These are phyloP conservation scores for Aspergillus proliferans DNA, from an alignment of 2,329 filamentous ascomycete genomes.

Conservation along the genomic window DNA sequence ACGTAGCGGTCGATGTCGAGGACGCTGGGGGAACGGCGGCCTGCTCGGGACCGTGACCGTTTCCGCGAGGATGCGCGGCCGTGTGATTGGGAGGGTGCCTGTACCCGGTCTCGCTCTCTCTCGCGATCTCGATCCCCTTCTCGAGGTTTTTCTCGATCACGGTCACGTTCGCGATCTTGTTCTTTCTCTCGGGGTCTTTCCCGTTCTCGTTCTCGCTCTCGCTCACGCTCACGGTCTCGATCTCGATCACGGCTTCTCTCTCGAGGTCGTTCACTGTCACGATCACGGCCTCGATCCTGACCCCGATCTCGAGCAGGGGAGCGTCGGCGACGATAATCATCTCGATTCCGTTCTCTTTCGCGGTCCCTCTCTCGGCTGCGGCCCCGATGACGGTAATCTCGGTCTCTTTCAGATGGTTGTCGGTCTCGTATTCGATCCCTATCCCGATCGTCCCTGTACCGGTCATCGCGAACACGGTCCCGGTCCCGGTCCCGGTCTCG, in stretches of 20 bases:
- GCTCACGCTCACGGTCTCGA: slow-evolving; percentile 6
- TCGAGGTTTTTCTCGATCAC: slow-evolving; percentile 10
- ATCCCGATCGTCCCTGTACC: slow-evolving; percentile 2
- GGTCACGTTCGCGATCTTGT: slow-evolving; percentile 2
- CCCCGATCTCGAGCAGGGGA: slow-evolving; percentile 7
- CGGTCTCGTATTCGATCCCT: slow-evolving; percentile 2
- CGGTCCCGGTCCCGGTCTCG: slow-evolving; percentile 21
- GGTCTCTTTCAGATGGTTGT: slow-evolving; percentile 9
- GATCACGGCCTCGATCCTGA: slow-evolving; percentile 6
- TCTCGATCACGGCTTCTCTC: slow-evolving; percentile 6
- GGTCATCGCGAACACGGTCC: slow-evolving; percentile 15
- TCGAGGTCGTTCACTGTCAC: slow-evolving; percentile 3
- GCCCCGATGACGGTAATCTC: slow-evolving; percentile 5
- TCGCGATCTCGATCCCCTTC: slow-evolving; percentile 12
- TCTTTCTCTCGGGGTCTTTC: slow-evolving; percentile 1
- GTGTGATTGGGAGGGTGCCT: slow-evolving; percentile 11
- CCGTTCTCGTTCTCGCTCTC: slow-evolving; percentile 1
- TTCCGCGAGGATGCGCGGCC: slow-evolving; percentile 13
- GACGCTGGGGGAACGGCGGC: slow-evolving; percentile 23
- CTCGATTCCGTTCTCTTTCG: slow-evolving; percentile 15
- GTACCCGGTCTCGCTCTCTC: slow-evolving; percentile 5
- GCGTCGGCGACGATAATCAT: slow-evolving; percentile 20
- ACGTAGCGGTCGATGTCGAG: slow-evolving; percentile 42
- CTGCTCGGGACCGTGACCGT: slow-evolving; percentile 27
- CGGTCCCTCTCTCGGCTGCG: slow-evolving; percentile 7